phyloP scores from a whole-genome alignment of 176 grass and related monocot genomes.

The Hordeum vulgare region DNA sequence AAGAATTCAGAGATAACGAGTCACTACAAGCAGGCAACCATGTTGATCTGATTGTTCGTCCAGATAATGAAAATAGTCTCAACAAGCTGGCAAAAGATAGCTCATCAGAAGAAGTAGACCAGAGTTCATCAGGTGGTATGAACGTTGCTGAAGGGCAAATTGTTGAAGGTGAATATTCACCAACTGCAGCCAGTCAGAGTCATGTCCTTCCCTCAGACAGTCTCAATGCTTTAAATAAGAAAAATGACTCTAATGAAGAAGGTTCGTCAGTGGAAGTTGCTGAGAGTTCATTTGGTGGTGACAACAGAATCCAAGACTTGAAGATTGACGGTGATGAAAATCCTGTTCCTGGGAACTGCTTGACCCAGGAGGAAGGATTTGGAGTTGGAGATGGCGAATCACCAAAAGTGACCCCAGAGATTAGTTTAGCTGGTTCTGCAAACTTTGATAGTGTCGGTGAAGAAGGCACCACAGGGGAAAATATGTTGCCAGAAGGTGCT shows the following conservation, averaged over 20 bases:
- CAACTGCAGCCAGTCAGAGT: neutral
- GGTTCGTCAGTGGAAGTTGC: neutral
- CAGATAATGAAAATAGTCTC: neutral
- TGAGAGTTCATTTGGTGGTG: neutral
- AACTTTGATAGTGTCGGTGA: neutral
- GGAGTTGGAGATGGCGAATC: conserved; percentile 19
- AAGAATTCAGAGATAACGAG: neutral
- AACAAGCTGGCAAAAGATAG: neutral
- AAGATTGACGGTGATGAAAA: conserved; percentile 26
- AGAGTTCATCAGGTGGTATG: neutral
- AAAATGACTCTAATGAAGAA: neutral
- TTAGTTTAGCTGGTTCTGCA: conserved; percentile 16
- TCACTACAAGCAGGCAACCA: neutral
- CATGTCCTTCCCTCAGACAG: conserved; percentile 4
- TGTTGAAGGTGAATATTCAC: conserved; percentile 24
- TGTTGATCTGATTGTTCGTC: neutral
- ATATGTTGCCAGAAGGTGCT: neutral
- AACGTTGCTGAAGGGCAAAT: conserved; percentile 1
- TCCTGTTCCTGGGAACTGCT: neutral
- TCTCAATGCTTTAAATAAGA: conserved; percentile 8
- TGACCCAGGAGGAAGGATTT: conserved; percentile 24
- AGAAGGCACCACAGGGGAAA: neutral
- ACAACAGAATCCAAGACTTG: conserved; percentile 6
- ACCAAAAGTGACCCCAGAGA: neutral
- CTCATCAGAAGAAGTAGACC: conserved; percentile 1